Percentiles rank a stretch among this genome's conserved stretches.
Evolutionary conservation across 495 filamentous ascomycete species (phyloP).

Genomic region (Thermothielavioides terrestris): DNA sequence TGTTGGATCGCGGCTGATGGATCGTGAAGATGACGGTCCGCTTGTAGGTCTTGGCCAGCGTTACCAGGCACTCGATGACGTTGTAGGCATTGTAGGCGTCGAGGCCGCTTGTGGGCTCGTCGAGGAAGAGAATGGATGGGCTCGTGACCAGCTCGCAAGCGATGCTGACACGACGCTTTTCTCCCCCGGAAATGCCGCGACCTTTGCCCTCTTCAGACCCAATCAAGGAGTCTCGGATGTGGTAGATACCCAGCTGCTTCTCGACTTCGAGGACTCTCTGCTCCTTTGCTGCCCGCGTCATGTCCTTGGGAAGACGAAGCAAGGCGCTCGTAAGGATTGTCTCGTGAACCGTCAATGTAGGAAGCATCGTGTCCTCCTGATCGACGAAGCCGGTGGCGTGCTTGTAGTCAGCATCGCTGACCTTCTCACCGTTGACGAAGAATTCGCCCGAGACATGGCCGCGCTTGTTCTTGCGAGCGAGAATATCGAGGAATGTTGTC

Average conservation of each 20-base stretch:
- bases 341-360: slow-evolving; percentile 94
- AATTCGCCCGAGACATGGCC: slow-evolving; percentile 73
- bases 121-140: slow-evolving; percentile 92
- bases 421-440: slow-evolving; percentile 87
- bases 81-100: slow-evolving; percentile 97
- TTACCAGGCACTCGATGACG: slow-evolving; percentile 92
- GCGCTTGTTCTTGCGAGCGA: slow-evolving; percentile 95
- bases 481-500: slow-evolving; percentile 92
- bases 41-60: slow-evolving; percentile 88
- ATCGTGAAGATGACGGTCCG: slow-evolving; percentile 97
- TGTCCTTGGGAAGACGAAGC: slow-evolving; percentile 80
- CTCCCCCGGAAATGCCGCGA: slow-evolving; percentile 91
- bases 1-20: slow-evolving; percentile 98
- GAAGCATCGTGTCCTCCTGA: slow-evolving; percentile 96
- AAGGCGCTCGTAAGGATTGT: slow-evolving; percentile 93
- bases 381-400: slow-evolving; percentile 94
- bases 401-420: slow-evolving; percentile 77
- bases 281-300: slow-evolving; percentile 78
- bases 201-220: slow-evolving; percentile 96
- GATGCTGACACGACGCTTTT: slow-evolving; percentile 93
- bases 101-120: slow-evolving; percentile 92
- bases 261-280: slow-evolving; percentile 88
- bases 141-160: slow-evolving; percentile 97
- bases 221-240: slow-evolving; percentile 88
- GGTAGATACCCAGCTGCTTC: slow-evolving; percentile 83